phyloP scores from a whole-genome alignment of 148 eudicot species.

The Persicaria tinctoria region DNA sequence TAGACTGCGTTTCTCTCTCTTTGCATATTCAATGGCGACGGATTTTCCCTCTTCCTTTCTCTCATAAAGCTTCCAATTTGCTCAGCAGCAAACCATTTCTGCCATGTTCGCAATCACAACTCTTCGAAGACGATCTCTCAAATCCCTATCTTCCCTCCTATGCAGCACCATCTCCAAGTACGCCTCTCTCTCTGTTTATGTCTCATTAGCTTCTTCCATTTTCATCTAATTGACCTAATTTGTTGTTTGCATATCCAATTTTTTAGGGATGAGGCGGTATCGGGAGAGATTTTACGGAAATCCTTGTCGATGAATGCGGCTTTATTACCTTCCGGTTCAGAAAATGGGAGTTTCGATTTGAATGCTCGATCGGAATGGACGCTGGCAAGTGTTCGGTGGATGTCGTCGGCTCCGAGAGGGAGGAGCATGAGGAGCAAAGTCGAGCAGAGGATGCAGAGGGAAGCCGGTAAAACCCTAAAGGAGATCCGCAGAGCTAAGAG shows the following conservation, averaged over 20 bases:
- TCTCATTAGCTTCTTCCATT: background rate
- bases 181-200: background rate
- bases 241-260: constrained; percentile 12
- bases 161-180: constrained; percentile 26
- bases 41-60: background rate
- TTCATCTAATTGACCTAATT: constrained; percentile 8
- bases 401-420: constrained; percentile 44
- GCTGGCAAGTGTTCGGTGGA: constrained; percentile 39
- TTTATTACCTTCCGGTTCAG: constrained; percentile 8
- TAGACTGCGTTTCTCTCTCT: background rate
- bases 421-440: constrained; percentile 90
- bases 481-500: constrained; percentile 78
- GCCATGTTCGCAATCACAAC: constrained; percentile 32
- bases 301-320: constrained; percentile 11
- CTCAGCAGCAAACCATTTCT: background rate
- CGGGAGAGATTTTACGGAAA: constrained; percentile 14
- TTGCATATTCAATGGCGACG: background rate
- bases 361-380: constrained; percentile 16
- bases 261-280: constrained; percentile 27
- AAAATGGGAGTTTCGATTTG: constrained; percentile 11
- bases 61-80: background rate
- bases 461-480: constrained; percentile 77
- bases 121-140: constrained; percentile 30
- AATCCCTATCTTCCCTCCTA: constrained; percentile 29
- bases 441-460: constrained; percentile 74